These are phyloP conservation scores for Sanguinoderma infundibulare DNA, from an alignment of 1,284 basidiomycete species.

Conservation along the genomic window DNA sequence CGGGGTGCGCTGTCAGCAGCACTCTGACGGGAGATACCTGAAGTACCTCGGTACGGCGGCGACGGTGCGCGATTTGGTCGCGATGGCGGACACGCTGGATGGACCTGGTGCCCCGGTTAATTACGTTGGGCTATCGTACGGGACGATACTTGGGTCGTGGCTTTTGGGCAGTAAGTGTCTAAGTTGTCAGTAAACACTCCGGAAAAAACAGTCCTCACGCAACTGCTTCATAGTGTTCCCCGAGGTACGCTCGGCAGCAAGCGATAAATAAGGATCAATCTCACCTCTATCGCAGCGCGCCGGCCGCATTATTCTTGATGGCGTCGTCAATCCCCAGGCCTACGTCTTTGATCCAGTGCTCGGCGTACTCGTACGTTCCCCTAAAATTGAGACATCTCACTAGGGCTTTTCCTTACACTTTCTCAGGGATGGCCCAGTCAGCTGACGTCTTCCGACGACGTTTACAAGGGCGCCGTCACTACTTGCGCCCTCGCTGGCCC, in stretches of 20 bases:
- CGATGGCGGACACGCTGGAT: constrained; percentile 22
- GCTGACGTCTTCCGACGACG: constrained; percentile 10
- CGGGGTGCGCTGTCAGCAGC: constrained; percentile 4
- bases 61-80: constrained; percentile 21
- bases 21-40: constrained; percentile 4
- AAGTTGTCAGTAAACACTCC: no score
- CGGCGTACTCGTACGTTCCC: no score
- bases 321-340: constrained; percentile 10
- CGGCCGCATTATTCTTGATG: constrained; percentile 24
- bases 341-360: no score
- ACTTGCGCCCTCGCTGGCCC: constrained; percentile 23
- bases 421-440: constrained; percentile 9
- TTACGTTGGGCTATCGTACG: constrained; percentile 19
- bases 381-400: no score
- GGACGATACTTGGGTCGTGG: constrained; percentile 19
- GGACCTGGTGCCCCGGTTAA: constrained; percentile 17
- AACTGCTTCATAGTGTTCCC: constrained; percentile 13
- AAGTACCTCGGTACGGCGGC: constrained; percentile 25
- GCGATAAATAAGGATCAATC: no score
- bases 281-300: no score
- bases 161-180: constrained; percentile 24
- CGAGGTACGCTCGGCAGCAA: constrained; percentile 16
- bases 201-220: not conserved
- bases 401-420: no score
- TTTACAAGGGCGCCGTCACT: constrained; percentile 14